Evolutionary conservation across 495 filamentous ascomycete genomes (phyloP).

Genomic region (Aspergillus steynii): DNA sequence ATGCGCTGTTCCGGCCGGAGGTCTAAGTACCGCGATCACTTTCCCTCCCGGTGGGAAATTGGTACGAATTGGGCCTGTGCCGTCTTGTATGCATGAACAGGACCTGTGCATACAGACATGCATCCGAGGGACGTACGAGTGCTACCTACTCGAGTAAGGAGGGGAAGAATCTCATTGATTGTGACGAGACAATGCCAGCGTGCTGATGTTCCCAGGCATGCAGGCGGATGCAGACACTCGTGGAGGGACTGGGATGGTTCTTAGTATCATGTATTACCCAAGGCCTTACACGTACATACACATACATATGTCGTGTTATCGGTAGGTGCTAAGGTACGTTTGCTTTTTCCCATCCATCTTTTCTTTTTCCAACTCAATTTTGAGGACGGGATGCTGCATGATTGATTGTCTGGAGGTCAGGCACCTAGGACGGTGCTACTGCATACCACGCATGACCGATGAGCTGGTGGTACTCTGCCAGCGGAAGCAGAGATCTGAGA

Average conservation of each 20-base stretch:
- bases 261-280: background rate
- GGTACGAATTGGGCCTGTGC: slow-evolving; percentile 1
- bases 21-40: background rate
- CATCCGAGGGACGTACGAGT: background rate
- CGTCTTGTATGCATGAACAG: slow-evolving; percentile 8
- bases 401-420: background rate
- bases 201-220: slow-evolving; percentile 9
- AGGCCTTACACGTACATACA: background rate
- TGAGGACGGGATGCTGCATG: background rate
- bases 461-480: background rate
- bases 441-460: background rate
- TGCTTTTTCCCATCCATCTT: background rate
- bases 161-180: slow-evolving; percentile 1
- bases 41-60: background rate
- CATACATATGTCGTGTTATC: background rate
- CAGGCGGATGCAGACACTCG: slow-evolving; percentile 13
- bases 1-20: slow-evolving; percentile 2
- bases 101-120: background rate
- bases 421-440: background rate
- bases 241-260: slow-evolving; percentile 1
- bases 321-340: background rate
- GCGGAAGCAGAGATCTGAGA: too few relatives aligned
- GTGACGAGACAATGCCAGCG: slow-evolving; percentile 1
- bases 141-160: background rate
- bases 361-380: background rate